Percentiles rank a stretch among this genome's conserved stretches.
phyloP scores from a whole-genome alignment of 2,329 filamentous ascomycete species.

The Lasiodiplodia theobromae region DNA sequence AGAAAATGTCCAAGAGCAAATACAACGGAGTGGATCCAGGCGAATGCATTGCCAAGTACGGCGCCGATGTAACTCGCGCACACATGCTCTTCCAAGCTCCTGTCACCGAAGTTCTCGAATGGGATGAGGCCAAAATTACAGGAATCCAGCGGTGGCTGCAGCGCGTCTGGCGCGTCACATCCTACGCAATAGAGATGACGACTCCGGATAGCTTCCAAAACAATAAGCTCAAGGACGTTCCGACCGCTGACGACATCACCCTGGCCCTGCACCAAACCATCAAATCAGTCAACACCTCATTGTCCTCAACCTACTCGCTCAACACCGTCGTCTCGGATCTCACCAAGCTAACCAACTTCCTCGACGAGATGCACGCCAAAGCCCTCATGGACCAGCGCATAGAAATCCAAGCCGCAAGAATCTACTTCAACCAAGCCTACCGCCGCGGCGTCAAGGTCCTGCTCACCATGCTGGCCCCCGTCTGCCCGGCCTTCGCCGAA shows the following conservation, averaged over 20 bases:
- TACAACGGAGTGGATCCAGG: constrained; percentile 88
- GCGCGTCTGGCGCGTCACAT: constrained; percentile 62
- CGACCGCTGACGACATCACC: constrained; percentile 61
- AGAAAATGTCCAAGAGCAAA: constrained; percentile 97
- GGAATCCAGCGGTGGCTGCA: constrained; percentile 83
- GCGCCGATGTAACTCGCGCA: constrained; percentile 82
- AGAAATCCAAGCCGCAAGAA: constrained; percentile 46
- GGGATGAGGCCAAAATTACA: constrained; percentile 83
- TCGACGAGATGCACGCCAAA: constrained; percentile 39
- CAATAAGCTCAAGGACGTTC: constrained; percentile 39
- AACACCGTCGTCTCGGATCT: constrained; percentile 86
- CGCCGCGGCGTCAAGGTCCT: constrained; percentile 54
- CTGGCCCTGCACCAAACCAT: constrained; percentile 73
- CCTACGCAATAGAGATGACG: neutral
- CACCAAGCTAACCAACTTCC: constrained; percentile 78
- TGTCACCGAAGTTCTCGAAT: constrained; percentile 82
- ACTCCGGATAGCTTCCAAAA: neutral
- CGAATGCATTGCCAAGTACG: constrained; percentile 73
- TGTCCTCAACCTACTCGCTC: constrained; percentile 75
- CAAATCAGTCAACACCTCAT: constrained; percentile 69
- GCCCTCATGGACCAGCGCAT: constrained; percentile 50
- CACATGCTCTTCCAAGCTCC: constrained; percentile 91
- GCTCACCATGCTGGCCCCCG: constrained; percentile 76
- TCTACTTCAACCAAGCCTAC: constrained; percentile 58
- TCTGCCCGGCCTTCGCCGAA: constrained; percentile 80